phyloP scores from a whole-genome alignment of 1,284 basidiomycete species.

The Earliella scabrosa region DNA sequence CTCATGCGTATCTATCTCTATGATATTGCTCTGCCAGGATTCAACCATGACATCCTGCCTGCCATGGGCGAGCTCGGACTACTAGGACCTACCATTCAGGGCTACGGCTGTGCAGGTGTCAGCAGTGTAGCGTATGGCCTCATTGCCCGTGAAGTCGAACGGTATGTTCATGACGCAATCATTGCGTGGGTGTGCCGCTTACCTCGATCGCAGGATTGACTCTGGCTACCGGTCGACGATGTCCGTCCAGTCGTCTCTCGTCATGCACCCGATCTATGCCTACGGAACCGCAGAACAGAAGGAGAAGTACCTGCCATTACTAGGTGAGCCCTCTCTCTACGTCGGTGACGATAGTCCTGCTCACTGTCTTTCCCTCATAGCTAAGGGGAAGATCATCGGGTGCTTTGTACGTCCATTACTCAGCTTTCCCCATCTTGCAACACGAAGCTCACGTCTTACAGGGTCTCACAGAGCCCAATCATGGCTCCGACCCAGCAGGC shows the following conservation, averaged over 20 bases:
- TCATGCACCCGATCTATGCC: constrained; percentile 98
- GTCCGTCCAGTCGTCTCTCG: constrained; percentile 94
- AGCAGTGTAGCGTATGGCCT: constrained; percentile 93
- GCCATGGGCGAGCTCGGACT: constrained; percentile 96
- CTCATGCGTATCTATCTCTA: neutral
- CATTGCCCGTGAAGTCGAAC: constrained; percentile 92
- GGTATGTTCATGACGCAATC: constrained; percentile 46
- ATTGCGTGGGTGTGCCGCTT: neutral
- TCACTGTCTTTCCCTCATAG: constrained; percentile 39
- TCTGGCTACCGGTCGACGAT: constrained; percentile 97
- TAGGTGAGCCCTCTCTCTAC: constrained; percentile 53
- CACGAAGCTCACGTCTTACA: constrained; percentile 30
- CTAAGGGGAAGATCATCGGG: constrained; percentile 88
- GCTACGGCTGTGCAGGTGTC: constrained; percentile 95
- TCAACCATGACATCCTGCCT: constrained; percentile 77
- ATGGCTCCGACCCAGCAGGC: constrained; percentile 91
- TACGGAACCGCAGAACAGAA: constrained; percentile 93
- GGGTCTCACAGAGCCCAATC: constrained; percentile 96
- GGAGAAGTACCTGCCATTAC: constrained; percentile 85
- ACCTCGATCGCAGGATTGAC: constrained; percentile 69
- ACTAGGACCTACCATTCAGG: constrained; percentile 90
- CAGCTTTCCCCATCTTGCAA: neutral
- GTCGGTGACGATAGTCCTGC: neutral
- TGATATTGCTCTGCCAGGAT: constrained; percentile 52
- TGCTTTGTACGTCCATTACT: constrained; percentile 76